phyloP scores from a whole-genome alignment of 2,329 filamentous ascomycete species.

The Aurifilum marmelostoma region DNA sequence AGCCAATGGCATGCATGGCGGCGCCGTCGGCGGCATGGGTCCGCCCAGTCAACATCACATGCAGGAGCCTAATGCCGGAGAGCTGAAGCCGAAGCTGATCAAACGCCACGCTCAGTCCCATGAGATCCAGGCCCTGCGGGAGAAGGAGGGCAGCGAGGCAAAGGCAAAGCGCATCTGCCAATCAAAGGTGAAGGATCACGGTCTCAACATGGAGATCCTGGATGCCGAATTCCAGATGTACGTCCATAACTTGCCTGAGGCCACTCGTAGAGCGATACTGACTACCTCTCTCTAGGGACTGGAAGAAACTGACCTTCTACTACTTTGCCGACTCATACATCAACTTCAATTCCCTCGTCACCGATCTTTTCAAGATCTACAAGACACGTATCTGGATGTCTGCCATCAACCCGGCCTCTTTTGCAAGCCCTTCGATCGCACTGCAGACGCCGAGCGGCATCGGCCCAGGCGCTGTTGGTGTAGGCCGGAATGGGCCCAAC shows the following conservation, averaged over 20 bases:
- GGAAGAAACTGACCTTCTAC: conserved; percentile 98
- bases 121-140: conserved; percentile 84
- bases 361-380: conserved; percentile 98
- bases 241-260: conserved; percentile 45
- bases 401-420: conserved; percentile 95
- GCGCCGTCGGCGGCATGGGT: conserved; percentile 78
- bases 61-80: conserved; percentile 70
- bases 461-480: conserved; percentile 67
- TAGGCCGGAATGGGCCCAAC: conserved; percentile 50
- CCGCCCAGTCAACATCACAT: conserved; percentile 73
- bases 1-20: conserved; percentile 66
- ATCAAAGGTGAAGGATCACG: conserved; percentile 93
- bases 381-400: conserved; percentile 99
- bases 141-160: conserved; percentile 96
- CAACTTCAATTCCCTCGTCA: conserved; percentile 98
- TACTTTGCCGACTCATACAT: conserved; percentile 98
- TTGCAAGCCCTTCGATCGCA: conserved; percentile 76
- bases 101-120: conserved; percentile 91
- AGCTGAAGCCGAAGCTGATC: conserved; percentile 94
- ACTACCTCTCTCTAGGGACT: conserved; percentile 67
- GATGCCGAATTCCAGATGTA: conserved; percentile 99
- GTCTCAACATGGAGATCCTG: conserved; percentile 96
- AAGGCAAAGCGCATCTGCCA: conserved; percentile 97
- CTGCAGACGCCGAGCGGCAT: conserved; percentile 71
- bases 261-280: conserved; percentile 8